Evolutionary conservation across 116 monocot species (phyloP), one percentile per base, ranked within the genome.

Genomic region (Trichopus zeylanicus): DNA sequence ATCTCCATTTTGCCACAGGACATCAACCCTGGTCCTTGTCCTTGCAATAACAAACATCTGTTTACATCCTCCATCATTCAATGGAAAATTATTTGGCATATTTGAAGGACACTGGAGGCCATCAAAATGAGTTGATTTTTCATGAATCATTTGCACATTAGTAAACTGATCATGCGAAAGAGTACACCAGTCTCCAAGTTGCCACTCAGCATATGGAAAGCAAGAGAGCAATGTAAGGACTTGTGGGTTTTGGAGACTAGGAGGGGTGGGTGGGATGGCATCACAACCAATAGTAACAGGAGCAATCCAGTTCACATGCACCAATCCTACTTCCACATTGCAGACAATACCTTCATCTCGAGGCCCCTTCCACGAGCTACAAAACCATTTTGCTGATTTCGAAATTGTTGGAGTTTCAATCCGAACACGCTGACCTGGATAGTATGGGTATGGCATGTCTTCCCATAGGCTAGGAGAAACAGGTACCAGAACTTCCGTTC

Each of bases 151-250:
- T 35, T 61, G 53, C 12, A 51, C 31, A 56, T 32, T 64, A 48
- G 26, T 31, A 7, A 65, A 67, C 51, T 71, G 62, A 34, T 81
- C 77, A 30, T 22, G 37, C 38, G 75, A 74, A 70, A 95, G 81
- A 22, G 56, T 76, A 72, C 95, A 95, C 78, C 81, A 95, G 59
- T 95, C 95, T 57, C 95, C 95, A 55, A 89, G 61, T 72, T 95
- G 89, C 95, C 95, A 95, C 57, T 76, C 84, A 27, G 86, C 72
- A 62, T 90, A 59, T 29, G 60, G 35, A 57, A 81, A 87, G 56
- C 80, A 90, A 15, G 81, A 72, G 56, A 95, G 68, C 63, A 81
- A 55, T 33, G 84, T 84, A 42, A 95, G 66, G 26, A 63, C 70
- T 33, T 65, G 75, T 49, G 81, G 81, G 48, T 77, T 71, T 60